A percentile compares a stretch with the other conserved stretches of the same genome.
These are phyloP conservation scores for Wickerhamiella dianesei DNA, from an alignment of 805 yeast genomes.

Conservation along the genomic window DNA sequence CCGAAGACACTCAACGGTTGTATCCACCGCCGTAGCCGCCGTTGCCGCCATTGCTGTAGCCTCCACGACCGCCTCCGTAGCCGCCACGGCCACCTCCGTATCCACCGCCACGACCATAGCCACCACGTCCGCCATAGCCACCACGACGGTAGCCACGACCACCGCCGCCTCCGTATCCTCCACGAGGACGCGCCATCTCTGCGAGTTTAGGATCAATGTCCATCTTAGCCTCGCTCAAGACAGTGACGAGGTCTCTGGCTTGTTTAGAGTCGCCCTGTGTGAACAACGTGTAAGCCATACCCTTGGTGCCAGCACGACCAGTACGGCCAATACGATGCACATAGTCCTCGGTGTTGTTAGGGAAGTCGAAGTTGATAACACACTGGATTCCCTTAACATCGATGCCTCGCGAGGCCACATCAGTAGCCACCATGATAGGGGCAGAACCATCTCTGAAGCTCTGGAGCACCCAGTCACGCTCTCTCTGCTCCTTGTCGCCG, in stretches of 20 bases:
- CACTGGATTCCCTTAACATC: constrained; percentile 95
- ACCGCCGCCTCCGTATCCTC: constrained; percentile 50
- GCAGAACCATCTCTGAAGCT: constrained; percentile 88
- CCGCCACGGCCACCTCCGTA: constrained; percentile 23
- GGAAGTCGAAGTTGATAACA: constrained; percentile 94
- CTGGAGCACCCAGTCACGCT: constrained; percentile 95
- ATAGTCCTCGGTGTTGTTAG: constrained; percentile 95
- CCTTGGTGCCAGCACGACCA: constrained; percentile 95
- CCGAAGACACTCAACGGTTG: constrained; percentile 4
- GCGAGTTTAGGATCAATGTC: constrained; percentile 66
- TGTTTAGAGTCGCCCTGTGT: constrained; percentile 75
- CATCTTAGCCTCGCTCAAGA: constrained; percentile 93
- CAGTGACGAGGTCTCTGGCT: constrained; percentile 80
- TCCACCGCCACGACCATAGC: constrained; percentile 33
- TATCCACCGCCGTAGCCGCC: constrained; percentile 6
- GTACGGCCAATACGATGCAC: constrained; percentile 99
- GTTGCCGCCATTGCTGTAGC: constrained; percentile 18
- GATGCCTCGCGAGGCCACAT: constrained; percentile 99
- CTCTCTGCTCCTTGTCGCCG: constrained; percentile 95
- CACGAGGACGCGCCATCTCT: constrained; percentile 62
- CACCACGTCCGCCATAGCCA: constrained; percentile 27
- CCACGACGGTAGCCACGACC: constrained; percentile 38
- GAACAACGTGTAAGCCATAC: constrained; percentile 92
- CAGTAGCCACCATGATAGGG: constrained; percentile 98
- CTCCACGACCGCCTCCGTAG: constrained; percentile 22